phyloP scores from a whole-genome alignment of 148 eudicot species.

The Rhododendron williamsianum region DNA sequence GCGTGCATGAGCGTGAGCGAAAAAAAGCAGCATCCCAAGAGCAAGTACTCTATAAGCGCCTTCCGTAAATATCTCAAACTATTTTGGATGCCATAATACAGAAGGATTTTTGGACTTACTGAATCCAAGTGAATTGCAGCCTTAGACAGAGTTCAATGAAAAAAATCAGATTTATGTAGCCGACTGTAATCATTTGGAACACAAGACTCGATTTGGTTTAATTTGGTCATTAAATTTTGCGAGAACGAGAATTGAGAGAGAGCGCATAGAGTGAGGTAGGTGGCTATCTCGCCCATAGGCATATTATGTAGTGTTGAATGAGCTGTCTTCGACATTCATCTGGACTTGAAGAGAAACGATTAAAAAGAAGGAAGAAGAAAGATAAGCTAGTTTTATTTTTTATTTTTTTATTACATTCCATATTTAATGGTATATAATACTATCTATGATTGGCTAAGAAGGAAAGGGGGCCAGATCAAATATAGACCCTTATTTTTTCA shows the following conservation, averaged over 20 bases:
- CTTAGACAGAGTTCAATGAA: neutral
- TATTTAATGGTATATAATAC: neutral
- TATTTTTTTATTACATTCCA: neutral
- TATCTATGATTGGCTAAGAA: neutral
- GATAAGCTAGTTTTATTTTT: neutral
- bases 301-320: neutral
- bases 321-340: neutral
- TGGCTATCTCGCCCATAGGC: neutral
- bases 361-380: neutral
- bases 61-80: neutral
- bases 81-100: neutral
- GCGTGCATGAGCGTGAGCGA: neutral
- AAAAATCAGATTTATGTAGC: too few species aligned
- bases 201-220: too few species aligned
- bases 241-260: neutral
- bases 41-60: neutral
- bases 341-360: neutral
- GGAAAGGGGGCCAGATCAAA: neutral
- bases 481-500: neutral
- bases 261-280: neutral
- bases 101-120: too few species aligned
- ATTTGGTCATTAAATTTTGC: neutral
- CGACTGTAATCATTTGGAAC: neutral
- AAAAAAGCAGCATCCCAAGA: too few species aligned
- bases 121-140: too few species aligned